These are phyloP conservation scores for Penicillium sp. DNA, from an alignment of 2,329 filamentous ascomycete species.

Conservation along the genomic window DNA sequence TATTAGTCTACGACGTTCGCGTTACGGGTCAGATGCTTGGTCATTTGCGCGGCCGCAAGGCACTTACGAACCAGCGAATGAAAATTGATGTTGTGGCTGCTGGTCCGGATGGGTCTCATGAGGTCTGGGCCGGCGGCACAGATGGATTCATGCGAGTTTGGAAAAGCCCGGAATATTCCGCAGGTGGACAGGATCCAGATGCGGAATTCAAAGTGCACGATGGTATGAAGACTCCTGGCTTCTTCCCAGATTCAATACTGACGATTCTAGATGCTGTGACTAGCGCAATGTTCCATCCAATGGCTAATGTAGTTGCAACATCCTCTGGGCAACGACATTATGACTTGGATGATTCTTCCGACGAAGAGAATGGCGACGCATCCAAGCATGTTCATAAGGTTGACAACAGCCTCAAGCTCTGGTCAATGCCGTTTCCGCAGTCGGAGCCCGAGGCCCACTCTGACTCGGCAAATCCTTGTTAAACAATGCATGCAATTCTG, in stretches of 20 bases:
- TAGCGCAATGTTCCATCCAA: constrained; percentile 50
- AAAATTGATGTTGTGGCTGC: constrained; percentile 53
- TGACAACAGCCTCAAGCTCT: constrained; percentile 46
- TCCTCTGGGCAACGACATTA: constrained; percentile 49
- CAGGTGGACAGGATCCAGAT: constrained; percentile 46
- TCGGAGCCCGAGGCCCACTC: not conserved
- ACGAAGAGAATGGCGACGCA: constrained; percentile 11
- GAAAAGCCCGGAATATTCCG: constrained; percentile 46
- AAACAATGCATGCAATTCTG: not conserved
- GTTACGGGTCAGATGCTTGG: constrained; percentile 54
- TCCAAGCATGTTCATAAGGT: not conserved
- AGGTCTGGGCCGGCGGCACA: constrained; percentile 61
- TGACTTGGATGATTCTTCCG: constrained; percentile 14
- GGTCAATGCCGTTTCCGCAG: constrained; percentile 35
- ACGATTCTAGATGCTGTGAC: constrained; percentile 46
- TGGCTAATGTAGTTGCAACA: constrained; percentile 51
- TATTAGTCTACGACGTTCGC: constrained; percentile 62
- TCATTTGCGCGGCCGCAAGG: constrained; percentile 50
- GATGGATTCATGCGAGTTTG: constrained; percentile 59
- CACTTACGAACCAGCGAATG: constrained; percentile 57
- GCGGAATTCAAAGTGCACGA: constrained; percentile 49
- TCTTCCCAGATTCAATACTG: constrained; percentile 8
- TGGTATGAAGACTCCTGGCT: constrained; percentile 34
- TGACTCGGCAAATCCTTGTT: not conserved
- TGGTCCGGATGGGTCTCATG: constrained; percentile 42